Evolutionary conservation across 2,329 filamentous ascomycete species (phyloP), one percentile per base, ranked within the genome.

Genomic region (Westerdykella ornata): DNA sequence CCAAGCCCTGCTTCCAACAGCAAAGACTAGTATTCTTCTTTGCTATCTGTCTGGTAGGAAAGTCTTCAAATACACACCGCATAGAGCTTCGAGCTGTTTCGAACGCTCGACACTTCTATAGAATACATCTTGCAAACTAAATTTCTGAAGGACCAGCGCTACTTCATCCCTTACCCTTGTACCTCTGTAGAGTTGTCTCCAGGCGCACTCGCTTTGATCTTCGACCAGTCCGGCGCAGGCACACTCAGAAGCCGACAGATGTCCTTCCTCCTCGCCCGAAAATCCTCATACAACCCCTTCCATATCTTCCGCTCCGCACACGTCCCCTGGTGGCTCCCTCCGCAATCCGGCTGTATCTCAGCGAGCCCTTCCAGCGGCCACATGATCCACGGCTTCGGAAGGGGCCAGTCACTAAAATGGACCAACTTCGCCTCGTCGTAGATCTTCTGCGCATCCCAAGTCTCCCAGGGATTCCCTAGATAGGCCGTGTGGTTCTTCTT

Each of bases 371-470:
- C 60, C 12, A 56, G 39, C 11, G 67, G 62, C 66, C 67, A 71
- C 66, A 72, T 67, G 37, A 77, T 61, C 76, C 77, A 80, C 2
- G 78, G 78, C 49, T 86, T 86, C 0, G 81, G 80, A 5, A 84
- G 52, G 1, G 82, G 83, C 78, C 78, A 84, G 54, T 87, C 83
- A 11, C 77, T 82, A 58, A 85, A 86, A 59, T 86, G 82, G 2
- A 86, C 68, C 4, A 82, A 71, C 47, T 83, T 84, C 5, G 80
- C 77, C 52, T 84, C 78, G 12, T 71, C 71, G 39, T 77, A 68
- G 1, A 72, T 70, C 31, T 59, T 63, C 17, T 79, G 66, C 0
- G 81, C 71, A 52, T 84, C 75, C 80, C 81, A 85, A 2, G 54
- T 50, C 46, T 77, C 77, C 1, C 69, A 63, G 13, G 65, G 53